Conservation (phyloP, 305 asterid species). For the Andrographis paniculata region DNA sequence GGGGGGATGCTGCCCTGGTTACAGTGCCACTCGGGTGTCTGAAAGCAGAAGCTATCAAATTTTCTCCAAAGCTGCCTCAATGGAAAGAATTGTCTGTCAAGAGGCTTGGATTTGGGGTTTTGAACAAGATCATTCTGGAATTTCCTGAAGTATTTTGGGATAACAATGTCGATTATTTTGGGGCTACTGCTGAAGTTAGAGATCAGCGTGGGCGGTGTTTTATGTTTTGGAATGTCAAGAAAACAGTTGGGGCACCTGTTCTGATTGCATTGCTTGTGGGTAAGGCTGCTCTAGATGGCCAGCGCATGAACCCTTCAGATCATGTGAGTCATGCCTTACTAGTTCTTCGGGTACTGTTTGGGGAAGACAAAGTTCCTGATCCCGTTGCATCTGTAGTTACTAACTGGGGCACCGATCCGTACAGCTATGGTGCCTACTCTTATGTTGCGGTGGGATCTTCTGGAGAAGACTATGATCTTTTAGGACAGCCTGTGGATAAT, state of each 20-base stretch:
- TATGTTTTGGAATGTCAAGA: constrained; percentile 98
- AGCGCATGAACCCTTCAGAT: constrained; percentile 48
- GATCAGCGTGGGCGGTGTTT: constrained; percentile 89
- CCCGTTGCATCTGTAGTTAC: constrained; percentile 95
- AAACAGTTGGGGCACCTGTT: constrained; percentile 98
- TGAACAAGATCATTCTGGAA: constrained; percentile 91
- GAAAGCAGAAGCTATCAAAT: constrained; percentile 73
- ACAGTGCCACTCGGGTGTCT: constrained; percentile 97
- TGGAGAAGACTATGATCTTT: constrained; percentile 93
- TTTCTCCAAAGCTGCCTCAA: constrained; percentile 83
- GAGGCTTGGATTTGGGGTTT: constrained; percentile 93
- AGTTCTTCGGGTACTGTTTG: constrained; percentile 89
- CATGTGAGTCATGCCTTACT: constrained; percentile 77
- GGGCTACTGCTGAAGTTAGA: constrained; percentile 89
- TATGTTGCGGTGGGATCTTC: constrained; percentile 98
- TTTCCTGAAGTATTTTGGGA: constrained; percentile 97
- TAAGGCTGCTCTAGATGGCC: constrained; percentile 91
- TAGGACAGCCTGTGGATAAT: constrained; percentile 88
- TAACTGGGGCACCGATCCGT: constrained; percentile 98
- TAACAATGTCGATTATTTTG: constrained; percentile 86
- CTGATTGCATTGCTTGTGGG: constrained; percentile 95
- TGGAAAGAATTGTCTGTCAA: constrained; percentile 77
- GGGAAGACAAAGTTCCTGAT: constrained; percentile 78
- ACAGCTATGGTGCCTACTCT: constrained; percentile 94
- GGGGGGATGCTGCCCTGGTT: constrained; percentile 83